These are phyloP conservation scores for Epichloe glyceriae DNA, from an alignment of 2,329 filamentous ascomycete genomes.

Conservation along the genomic window DNA sequence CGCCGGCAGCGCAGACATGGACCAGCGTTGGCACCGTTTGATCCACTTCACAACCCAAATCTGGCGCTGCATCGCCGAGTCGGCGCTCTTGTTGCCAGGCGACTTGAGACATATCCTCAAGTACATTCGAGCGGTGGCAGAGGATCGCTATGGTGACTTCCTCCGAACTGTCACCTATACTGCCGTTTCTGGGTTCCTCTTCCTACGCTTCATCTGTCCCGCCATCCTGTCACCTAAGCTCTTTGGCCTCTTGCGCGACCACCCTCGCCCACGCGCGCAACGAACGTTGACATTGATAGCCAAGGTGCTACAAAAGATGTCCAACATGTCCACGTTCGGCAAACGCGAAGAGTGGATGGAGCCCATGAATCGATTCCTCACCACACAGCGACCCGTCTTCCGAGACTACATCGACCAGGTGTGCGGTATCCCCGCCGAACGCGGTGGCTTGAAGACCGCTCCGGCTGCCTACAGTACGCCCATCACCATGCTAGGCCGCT, in stretches of 20 bases:
- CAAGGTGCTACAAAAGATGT: constrained; percentile 81
- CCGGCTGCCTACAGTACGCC: constrained; percentile 87
- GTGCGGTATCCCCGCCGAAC: constrained; percentile 67
- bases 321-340: constrained; percentile 82
- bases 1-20: constrained; percentile 51
- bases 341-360: constrained; percentile 99
- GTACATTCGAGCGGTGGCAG: constrained; percentile 82
- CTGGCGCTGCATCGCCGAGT: constrained; percentile 71
- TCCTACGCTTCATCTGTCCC: constrained; percentile 88
- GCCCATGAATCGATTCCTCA: constrained; percentile 86
- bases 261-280: constrained; percentile 70
- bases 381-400: constrained; percentile 62
- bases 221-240: constrained; percentile 93
- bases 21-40: constrained; percentile 71
- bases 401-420: constrained; percentile 79
- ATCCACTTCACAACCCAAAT: constrained; percentile 66
- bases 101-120: constrained; percentile 79
- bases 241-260: constrained; percentile 72
- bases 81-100: constrained; percentile 61
- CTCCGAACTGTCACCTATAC: constrained; percentile 82
- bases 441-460: constrained; percentile 44
- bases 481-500: constrained; percentile 71
- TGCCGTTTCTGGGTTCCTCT: constrained; percentile 88
- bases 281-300: constrained; percentile 84
- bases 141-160: constrained; percentile 90